Conservation (phyloP, 495 filamentous ascomycete genomes). For the Neurospora terricola region DNA sequence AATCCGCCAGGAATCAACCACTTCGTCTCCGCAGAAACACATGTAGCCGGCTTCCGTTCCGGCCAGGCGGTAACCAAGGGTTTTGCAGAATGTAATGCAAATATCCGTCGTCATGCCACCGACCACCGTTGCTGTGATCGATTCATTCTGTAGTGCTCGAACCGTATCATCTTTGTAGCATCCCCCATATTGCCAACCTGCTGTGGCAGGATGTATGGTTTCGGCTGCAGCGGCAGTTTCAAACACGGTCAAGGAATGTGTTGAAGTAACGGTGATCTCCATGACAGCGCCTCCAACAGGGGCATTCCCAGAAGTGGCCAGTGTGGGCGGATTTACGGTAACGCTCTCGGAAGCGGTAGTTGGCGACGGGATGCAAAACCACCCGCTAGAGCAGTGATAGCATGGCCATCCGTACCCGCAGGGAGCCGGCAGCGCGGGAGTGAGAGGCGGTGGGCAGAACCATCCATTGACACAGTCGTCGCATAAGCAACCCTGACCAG, state of each 20-base stretch:
- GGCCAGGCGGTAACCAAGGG: conserved; percentile 37
- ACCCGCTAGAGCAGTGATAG: conserved; percentile 27
- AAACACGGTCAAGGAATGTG: background rate
- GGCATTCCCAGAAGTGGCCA: background rate
- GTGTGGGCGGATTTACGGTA: background rate
- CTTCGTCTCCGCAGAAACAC: conserved; percentile 49
- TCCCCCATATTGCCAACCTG: conserved; percentile 46
- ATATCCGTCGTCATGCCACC: conserved; percentile 36
- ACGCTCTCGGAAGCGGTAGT: conserved; percentile 9
- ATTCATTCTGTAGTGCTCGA: conserved; percentile 36
- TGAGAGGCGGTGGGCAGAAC: conserved; percentile 33
- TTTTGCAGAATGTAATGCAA: conserved; percentile 45
- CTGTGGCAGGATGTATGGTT: conserved; percentile 12
- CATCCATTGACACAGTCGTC: conserved; percentile 31
- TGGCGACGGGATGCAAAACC: conserved; percentile 28
- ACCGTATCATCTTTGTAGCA: conserved; percentile 45
- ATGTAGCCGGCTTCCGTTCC: conserved; percentile 52
- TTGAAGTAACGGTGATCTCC: background rate
- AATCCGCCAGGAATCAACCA: conserved; percentile 25
- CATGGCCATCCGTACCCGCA: conserved; percentile 35
- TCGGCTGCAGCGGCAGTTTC: conserved; percentile 6
- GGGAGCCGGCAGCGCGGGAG: conserved; percentile 30
- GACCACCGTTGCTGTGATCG: conserved; percentile 20
- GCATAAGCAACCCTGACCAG: conserved; percentile 30
- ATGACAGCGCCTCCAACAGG: background rate